A percentile compares a stretch with the other conserved stretches of the same genome.
These are phyloP conservation scores for Erysimum cheiri DNA, from an alignment of 441 rosid genomes.

Conservation along the genomic window DNA sequence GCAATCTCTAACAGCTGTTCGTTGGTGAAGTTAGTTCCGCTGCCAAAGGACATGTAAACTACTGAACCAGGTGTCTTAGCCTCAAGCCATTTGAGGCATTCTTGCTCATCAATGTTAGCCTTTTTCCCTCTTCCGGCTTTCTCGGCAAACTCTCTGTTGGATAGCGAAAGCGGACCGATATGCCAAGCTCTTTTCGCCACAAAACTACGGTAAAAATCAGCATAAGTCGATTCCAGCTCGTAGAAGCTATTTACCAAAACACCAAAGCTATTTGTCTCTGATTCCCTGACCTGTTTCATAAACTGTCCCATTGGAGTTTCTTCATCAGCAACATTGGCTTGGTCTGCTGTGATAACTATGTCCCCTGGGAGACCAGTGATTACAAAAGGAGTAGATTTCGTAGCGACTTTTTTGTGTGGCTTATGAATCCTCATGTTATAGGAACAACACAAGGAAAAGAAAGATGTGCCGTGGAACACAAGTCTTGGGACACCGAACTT, in stretches of 20 bases:
- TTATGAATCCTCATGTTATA: constrained; percentile 42
- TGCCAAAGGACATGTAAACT: constrained; percentile 59
- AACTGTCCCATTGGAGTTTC: constrained; percentile 38
- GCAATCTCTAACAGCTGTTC: constrained; percentile 55
- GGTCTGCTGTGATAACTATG: constrained; percentile 48
- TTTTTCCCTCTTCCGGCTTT: constrained; percentile 45
- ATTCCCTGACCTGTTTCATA: constrained; percentile 36
- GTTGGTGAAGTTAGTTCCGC: constrained; percentile 31
- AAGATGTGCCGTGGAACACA: constrained; percentile 55
- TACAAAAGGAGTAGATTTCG: constrained; percentile 56
- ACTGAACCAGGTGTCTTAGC: constrained; percentile 50
- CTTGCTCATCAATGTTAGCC: constrained; percentile 42
- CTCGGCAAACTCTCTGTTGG: constrained; percentile 42
- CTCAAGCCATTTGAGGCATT: constrained; percentile 55
- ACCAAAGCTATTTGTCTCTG: constrained; percentile 53
- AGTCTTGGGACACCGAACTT: constrained; percentile 62
- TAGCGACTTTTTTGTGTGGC: constrained; percentile 52
- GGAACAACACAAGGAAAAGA: constrained; percentile 49
- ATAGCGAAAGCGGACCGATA: constrained; percentile 57
- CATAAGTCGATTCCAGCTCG: constrained; percentile 63
- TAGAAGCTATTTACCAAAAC: constrained; percentile 67
- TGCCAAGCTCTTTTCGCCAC: constrained; percentile 65
- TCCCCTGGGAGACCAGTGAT: constrained; percentile 59
- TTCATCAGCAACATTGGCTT: constrained; percentile 6
- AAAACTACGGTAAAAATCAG: constrained; percentile 51